Conservation (phyloP, 2,329 filamentous ascomycete species). For the Pezicula neosporulosa region DNA sequence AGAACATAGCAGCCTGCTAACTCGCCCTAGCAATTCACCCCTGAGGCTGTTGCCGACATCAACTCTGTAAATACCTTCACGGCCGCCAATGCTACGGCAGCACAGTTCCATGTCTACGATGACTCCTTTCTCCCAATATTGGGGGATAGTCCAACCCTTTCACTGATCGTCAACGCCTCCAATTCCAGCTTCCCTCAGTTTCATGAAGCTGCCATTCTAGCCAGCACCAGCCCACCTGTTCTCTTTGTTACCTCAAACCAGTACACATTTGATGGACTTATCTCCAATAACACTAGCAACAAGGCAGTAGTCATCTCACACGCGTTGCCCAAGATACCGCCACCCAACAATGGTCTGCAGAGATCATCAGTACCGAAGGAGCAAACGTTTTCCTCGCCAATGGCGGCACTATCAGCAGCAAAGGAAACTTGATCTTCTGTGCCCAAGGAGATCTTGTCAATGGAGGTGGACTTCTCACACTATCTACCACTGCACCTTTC, state of each 20-base stretch:
- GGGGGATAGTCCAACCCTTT: slow-evolving; percentile 24
- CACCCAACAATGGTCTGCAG: slow-evolving; percentile 37
- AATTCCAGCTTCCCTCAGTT: slow-evolving; percentile 47
- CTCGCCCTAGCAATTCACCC: neutral
- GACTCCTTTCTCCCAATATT: slow-evolving; percentile 47
- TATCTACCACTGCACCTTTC: slow-evolving; percentile 12
- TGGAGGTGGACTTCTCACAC: slow-evolving; percentile 10
- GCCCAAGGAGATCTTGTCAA: slow-evolving; percentile 14
- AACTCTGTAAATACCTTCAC: neutral
- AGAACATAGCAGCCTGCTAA: neutral
- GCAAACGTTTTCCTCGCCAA: slow-evolving; percentile 13
- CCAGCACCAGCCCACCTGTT: slow-evolving; percentile 23
- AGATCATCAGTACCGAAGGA: slow-evolving; percentile 2
- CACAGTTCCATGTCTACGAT: slow-evolving; percentile 43
- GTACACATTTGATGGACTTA: slow-evolving; percentile 31
- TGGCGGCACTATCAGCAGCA: slow-evolving; percentile 12
- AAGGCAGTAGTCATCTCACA: slow-evolving; percentile 9
- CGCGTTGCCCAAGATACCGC: slow-evolving; percentile 30
- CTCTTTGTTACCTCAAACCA: slow-evolving; percentile 44
- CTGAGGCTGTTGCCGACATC: neutral
- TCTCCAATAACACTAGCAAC: slow-evolving; percentile 15
- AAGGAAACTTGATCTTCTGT: slow-evolving; percentile 11
- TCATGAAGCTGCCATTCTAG: slow-evolving; percentile 54
- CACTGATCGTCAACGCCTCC: slow-evolving; percentile 37
- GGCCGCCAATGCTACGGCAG: neutral